Conservation (phyloP, 352 stramenopile species). For the Globisporangium radiosum region DNA sequence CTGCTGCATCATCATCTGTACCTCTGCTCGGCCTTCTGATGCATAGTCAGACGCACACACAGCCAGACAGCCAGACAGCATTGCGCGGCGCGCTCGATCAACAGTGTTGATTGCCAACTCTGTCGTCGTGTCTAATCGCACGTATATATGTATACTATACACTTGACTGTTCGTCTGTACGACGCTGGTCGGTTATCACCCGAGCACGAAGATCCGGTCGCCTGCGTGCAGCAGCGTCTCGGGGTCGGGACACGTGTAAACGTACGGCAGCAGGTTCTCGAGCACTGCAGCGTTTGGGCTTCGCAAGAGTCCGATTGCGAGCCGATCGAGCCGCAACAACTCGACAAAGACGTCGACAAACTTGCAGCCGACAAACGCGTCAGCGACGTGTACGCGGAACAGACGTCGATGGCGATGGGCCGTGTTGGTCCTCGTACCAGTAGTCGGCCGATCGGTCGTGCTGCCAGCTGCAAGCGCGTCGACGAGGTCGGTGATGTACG, state of each 20-base stretch:
- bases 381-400: slow-evolving; percentile 32
- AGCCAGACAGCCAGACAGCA: too few relatives aligned
- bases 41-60: neutral
- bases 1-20: neutral
- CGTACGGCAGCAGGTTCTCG: slow-evolving; percentile 55
- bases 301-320: slow-evolving; percentile 47
- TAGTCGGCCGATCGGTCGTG: neutral
- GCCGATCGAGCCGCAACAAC: slow-evolving; percentile 31
- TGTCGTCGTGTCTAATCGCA: neutral
- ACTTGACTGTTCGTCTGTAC: neutral
- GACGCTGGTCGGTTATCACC: slow-evolving; percentile 14
- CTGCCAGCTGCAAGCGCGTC: slow-evolving; percentile 39
- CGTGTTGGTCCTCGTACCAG: neutral
- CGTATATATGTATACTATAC: neutral
- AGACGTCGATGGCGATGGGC: slow-evolving; percentile 13
- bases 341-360: slow-evolving; percentile 45
- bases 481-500: slow-evolving; percentile 64
- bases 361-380: slow-evolving; percentile 24
- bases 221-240: slow-evolving; percentile 38
- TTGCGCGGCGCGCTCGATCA: too few relatives aligned
- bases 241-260: slow-evolving; percentile 49
- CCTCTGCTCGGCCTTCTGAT: too few relatives aligned
- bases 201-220: slow-evolving; percentile 53
- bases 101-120: too few relatives aligned
- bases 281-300: slow-evolving; percentile 23